Evolutionary conservation across 2,329 filamentous ascomycete genomes (phyloP).

Genomic region (Alternaria sp.): DNA sequence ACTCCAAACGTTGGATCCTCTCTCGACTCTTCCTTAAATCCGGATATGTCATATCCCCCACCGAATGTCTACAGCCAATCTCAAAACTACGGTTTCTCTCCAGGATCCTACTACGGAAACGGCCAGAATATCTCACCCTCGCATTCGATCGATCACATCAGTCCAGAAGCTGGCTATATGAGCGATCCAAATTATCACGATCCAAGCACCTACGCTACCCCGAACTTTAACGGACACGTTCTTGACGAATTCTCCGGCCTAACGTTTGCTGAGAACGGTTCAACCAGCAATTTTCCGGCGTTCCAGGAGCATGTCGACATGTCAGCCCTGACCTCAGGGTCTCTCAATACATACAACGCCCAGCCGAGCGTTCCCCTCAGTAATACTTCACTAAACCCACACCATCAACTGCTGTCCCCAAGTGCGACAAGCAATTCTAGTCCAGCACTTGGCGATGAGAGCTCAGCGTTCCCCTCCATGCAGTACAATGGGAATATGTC

Average conservation of each 20-base stretch:
- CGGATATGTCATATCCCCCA: constrained; percentile 44
- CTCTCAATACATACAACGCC: constrained; percentile 42
- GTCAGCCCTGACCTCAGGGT: constrained; percentile 38
- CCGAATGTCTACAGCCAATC: constrained; percentile 35
- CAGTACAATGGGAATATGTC: constrained; percentile 35
- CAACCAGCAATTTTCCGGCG: constrained; percentile 29
- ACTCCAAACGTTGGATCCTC: constrained; percentile 45
- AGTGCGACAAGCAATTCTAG: constrained; percentile 49
- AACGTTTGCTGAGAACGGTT: constrained; percentile 38
- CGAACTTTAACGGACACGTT: constrained; percentile 41
- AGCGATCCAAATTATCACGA: constrained; percentile 46
- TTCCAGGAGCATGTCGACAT: constrained; percentile 38
- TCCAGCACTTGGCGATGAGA: constrained; percentile 45
- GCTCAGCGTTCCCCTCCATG: constrained; percentile 26
- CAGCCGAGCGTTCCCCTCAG: constrained; percentile 33
- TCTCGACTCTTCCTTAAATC: constrained; percentile 47
- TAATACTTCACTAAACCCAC: constrained; percentile 34
- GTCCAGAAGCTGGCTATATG: constrained; percentile 45
- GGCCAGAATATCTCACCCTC: constrained; percentile 48
- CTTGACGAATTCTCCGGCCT: constrained; percentile 42
- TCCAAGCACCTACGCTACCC: constrained; percentile 43
- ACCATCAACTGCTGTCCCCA: constrained; percentile 47
- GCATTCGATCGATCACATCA: constrained; percentile 50
- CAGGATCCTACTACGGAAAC: constrained; percentile 37
- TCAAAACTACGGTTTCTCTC: constrained; percentile 42